phyloP scores from a whole-genome alignment of 2,329 filamentous ascomycete species.

The Harringtonia aguacate region DNA sequence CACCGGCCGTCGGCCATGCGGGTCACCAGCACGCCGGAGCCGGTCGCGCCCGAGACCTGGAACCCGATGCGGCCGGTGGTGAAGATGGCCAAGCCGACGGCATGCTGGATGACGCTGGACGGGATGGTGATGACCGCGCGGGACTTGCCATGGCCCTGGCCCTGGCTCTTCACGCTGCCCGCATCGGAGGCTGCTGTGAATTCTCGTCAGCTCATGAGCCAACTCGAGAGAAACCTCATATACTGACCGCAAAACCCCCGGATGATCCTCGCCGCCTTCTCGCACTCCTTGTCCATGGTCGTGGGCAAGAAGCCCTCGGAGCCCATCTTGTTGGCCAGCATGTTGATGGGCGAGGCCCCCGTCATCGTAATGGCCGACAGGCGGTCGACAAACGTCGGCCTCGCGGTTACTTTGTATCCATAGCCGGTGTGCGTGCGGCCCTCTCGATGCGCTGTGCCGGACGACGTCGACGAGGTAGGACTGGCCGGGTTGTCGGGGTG shows the following conservation, averaged over 20 bases:
- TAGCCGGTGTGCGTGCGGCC: too few relatives aligned
- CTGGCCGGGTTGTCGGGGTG: too few relatives aligned
- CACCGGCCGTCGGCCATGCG: constrained; percentile 48
- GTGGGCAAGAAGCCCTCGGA: constrained; percentile 78
- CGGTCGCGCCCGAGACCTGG: constrained; percentile 44
- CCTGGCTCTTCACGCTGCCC: constrained; percentile 17
- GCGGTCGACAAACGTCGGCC: constrained; percentile 16
- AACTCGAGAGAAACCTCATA: too few relatives aligned
- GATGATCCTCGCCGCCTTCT: constrained; percentile 80
- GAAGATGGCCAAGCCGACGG: constrained; percentile 61
- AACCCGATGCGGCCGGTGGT: constrained; percentile 50
- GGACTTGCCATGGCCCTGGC: constrained; percentile 20
- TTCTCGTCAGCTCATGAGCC: too few relatives aligned
- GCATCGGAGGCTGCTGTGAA: too few relatives aligned
- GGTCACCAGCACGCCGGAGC: constrained; percentile 47
- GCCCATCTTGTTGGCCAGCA: constrained; percentile 72
- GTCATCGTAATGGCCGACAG: constrained; percentile 27
- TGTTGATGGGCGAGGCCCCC: constrained; percentile 65
- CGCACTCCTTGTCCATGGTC: constrained; percentile 76
- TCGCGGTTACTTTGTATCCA: constrained; percentile 4
- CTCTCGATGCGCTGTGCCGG: too few relatives aligned
- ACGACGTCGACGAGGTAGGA: too few relatives aligned
- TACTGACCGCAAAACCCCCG: constrained; percentile 75
- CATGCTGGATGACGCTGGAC: constrained; percentile 49
- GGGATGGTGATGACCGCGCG: constrained; percentile 43